Evolutionary conservation across 2,329 filamentous ascomycete species (phyloP), one percentile per base, ranked within the genome.

Genomic region (Ceratocystis diversiconidia): DNA sequence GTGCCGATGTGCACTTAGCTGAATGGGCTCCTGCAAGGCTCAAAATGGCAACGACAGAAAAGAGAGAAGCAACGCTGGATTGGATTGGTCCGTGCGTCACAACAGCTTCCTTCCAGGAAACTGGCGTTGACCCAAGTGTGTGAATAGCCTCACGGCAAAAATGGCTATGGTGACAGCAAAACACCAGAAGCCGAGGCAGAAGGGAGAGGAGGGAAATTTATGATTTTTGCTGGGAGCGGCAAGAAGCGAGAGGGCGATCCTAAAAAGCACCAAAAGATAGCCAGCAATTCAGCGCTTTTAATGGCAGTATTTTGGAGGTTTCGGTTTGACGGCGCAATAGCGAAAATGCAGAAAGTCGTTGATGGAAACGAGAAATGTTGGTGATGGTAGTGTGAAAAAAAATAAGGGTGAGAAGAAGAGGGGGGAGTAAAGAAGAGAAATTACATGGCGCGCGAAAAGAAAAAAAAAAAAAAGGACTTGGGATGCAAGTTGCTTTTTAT

Each of bases 91-190:
- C 61, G 66, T 67, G 66, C 66, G 61, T 63, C 59, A 65, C 66
- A 67, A 65, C 66, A 60, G 60, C 66, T 63, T 67, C 66, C 66
- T 67, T 65, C 66, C 41, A 63, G 10, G 61, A 63, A 63, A 63
- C 55, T 61, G 52, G 63, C 8, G 57, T 61, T 65, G 25, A 44
- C 44, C 22, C 55, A 65, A 41, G 7, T 17, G 50, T 65, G 22
- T 25, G 63, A 65, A 65, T 65, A 61, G 63, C 63, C 63, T 65
- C 63, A 65, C 55, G 22, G 36, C 36, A 43, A 65, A 65, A 65
- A 36, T 32, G 22, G 32, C 30, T 60, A 57, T 48, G 41, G 32
- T 50, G 44, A 46, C 52, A 50, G 17, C 36, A 61, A 44, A 28
- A 60, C 25, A 61, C 55, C 55, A 48, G 17, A 60, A 17, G 48